Evolutionary conservation across 192 early-diverging fungal genomes (phyloP), one percentile per base, ranked within the genome.

Genomic region (Dimargaris xerosporica): DNA sequence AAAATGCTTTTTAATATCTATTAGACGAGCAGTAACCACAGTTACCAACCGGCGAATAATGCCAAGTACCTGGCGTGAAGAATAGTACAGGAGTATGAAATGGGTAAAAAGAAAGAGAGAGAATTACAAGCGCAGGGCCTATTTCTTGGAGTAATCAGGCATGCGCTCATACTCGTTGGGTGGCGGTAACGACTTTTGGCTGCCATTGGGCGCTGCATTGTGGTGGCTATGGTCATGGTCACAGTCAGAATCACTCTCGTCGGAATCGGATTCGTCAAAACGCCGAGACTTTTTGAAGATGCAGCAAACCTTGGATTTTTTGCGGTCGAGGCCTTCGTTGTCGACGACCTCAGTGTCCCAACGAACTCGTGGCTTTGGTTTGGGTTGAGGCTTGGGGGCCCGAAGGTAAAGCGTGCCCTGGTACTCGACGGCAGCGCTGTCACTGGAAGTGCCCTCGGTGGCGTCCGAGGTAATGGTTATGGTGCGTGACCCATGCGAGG

Each of bases 241-340:
- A 54, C 66, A 50, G 48, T 65, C 64, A 41, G 64, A 65, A 23
- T 48, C 48, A 51, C 23, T 62, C n/a, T 64, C 62, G 31, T 73
- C 73, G 34, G 76, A 71, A 66, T 74, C 73, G 0, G 77, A 78
- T 64, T 78, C 77, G 43, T 67, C 77, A 21, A 73, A 75, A 41
- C 44, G 42, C 12, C 74, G 71, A 62, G 69, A 52, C 45, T 69
- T 65, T 41, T 65, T 67, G 62, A 63, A 75, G 23, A 78, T 78
- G 53, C 77, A 78, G 67, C 77, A 75, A 7, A 78, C 70, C 44
- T 78, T 78, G 63, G 70, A 72, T 66, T 70, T 73, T 62, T 78
- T 78, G 46, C 56, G 54, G 31, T 55, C 30, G 65, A 75, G 46
- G 42, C 64, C 31, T 64, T 78, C 77, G 67, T 78, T 75, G 66